A percentile compares a stretch with the other conserved stretches of the same genome.
These are phyloP conservation scores for Dioscorea zingiberensis DNA, from an alignment of 106 monocot genomes.

Conservation along the genomic window DNA sequence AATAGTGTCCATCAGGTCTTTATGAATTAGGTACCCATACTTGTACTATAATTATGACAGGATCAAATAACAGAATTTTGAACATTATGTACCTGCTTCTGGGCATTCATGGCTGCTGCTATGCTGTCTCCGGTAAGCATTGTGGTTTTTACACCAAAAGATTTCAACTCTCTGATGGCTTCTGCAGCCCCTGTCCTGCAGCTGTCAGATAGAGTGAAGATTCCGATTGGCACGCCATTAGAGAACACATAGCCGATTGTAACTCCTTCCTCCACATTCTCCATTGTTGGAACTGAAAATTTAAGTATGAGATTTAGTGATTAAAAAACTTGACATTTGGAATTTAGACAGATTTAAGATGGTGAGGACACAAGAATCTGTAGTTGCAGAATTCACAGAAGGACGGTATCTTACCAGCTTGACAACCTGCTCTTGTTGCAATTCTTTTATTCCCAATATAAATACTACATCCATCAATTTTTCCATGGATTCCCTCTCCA, in stretches of 20 bases:
- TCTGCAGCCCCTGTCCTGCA: constrained; percentile 73
- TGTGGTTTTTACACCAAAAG: constrained; percentile 50
- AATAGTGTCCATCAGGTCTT: no score
- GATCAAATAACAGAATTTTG: no score
- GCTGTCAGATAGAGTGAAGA: constrained; percentile 67
- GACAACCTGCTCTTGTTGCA: constrained; percentile 54
- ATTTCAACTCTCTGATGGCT: constrained; percentile 57
- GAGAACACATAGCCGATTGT: constrained; percentile 65
- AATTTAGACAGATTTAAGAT: no score
- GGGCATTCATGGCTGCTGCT: constrained; percentile 56
- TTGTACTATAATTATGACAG: background rate
- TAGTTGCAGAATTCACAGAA: no score
- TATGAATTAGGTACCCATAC: no score
- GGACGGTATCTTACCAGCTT: constrained; percentile 44
- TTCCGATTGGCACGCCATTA: constrained; percentile 29
- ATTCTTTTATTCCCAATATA: constrained; percentile 85
- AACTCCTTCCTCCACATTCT: constrained; percentile 41
- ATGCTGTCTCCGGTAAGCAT: constrained; percentile 93
- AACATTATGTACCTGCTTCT: constrained; percentile 49
- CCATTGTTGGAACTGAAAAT: constrained; percentile 37
- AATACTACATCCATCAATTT: constrained; percentile 71
- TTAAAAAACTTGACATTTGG: no score
- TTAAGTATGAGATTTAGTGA: background rate
- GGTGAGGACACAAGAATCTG: no score
- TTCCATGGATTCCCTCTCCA: constrained; percentile 84